phyloP scores from a whole-genome alignment of 164 flowering plant species.

The Piper longum region DNA sequence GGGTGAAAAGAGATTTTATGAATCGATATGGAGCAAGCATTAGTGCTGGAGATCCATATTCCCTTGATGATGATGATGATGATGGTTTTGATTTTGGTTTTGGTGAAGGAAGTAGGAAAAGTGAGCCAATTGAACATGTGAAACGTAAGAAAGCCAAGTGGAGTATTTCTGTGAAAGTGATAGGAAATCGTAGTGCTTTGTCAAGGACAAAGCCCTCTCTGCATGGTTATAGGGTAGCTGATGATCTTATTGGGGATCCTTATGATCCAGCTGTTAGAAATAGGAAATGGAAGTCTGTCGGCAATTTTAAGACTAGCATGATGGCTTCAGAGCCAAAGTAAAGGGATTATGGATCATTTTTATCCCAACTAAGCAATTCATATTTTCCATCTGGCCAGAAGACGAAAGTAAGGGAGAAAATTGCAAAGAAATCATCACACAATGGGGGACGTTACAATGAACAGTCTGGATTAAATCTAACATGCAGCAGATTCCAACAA shows the following conservation, averaged over 20 bases:
- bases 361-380: conserved; percentile 23
- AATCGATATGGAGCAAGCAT: no score
- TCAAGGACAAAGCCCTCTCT: conserved; percentile 27
- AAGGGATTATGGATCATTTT: conserved; percentile 20
- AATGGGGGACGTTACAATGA: conserved; percentile 31
- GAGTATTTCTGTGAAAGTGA: conserved; percentile 12
- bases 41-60: no score
- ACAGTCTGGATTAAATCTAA: conserved; percentile 16
- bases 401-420: conserved; percentile 25
- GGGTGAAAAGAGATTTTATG: no score
- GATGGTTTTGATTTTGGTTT: conserved; percentile 16
- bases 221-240: conserved; percentile 19
- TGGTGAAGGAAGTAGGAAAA: conserved; percentile 21
- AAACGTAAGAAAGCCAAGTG: conserved; percentile 22
- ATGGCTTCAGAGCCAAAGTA: conserved; percentile 16
- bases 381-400: conserved; percentile 21
- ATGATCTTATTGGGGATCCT: conserved; percentile 20
- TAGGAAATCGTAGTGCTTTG: conserved; percentile 26
- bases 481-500: no score
- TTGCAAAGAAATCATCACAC: conserved; percentile 22
- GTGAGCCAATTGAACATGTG: conserved; percentile 28
- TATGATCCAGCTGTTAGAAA: conserved; percentile 21
- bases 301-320: conserved; percentile 15
- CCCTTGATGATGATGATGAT: conserved; percentile 11
- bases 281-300: conserved; percentile 40